A percentile compares a stretch with the other conserved stretches of the same genome.
These are phyloP conservation scores for Pichia californica DNA, from an alignment of 805 yeast species.

Conservation along the genomic window DNA sequence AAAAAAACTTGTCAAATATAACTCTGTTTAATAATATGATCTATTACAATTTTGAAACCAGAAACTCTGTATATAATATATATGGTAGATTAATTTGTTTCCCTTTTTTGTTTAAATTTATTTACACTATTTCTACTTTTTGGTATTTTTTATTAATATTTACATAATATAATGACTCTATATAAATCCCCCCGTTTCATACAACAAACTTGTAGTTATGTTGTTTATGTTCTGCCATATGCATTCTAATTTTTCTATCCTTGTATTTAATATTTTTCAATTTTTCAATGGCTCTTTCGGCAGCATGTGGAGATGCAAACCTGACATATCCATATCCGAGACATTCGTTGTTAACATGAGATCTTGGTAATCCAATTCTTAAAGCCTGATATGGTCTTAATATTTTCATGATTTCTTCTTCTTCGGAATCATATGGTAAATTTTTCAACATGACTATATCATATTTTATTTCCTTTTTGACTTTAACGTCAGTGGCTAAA, in stretches of 20 bases:
- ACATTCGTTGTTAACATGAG: conserved; percentile 24
- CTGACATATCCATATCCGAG: conserved; percentile 60
- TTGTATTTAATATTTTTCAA: conserved; percentile 37
- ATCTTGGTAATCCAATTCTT: conserved; percentile 24
- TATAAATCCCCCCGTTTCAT: too few species aligned
- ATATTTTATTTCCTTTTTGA: conserved; percentile 9
- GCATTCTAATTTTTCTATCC: conserved; percentile 38
- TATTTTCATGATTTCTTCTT: conserved; percentile 21
- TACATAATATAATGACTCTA: too few species aligned
- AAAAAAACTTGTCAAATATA: background rate
- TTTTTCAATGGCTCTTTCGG: conserved; percentile 38
- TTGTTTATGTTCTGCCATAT: conserved; percentile 21
- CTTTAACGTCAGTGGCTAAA: conserved; percentile 15
- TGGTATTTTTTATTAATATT: too few species aligned
- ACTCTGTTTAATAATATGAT: background rate
- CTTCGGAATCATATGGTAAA: conserved; percentile 23
- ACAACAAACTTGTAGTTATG: conserved; percentile 24
- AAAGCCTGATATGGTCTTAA: conserved; percentile 24
- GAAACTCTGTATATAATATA: too few species aligned
- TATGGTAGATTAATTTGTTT: too few species aligned
- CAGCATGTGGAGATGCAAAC: conserved; percentile 39
- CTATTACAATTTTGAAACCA: too few species aligned
- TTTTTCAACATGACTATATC: conserved; percentile 24
- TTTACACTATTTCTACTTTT: too few species aligned
- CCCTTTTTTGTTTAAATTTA: too few species aligned